phyloP scores from a whole-genome alignment of 306 rosid species.

The Prinsepia uniflora region DNA sequence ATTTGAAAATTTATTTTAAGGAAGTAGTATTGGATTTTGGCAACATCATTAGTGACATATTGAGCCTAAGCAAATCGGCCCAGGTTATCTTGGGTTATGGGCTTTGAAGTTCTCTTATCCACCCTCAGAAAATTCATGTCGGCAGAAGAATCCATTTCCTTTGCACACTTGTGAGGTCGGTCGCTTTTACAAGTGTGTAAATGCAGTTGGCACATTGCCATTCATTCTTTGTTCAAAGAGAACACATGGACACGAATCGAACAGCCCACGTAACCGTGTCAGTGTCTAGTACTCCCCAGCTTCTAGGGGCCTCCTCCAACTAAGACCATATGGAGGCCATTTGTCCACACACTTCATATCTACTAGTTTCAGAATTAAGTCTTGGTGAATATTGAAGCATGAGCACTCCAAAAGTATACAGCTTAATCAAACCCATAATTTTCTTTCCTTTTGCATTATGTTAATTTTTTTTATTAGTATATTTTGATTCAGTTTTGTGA shows the following conservation, averaged over 20 bases:
- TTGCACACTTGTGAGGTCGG: background rate
- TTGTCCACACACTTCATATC: background rate
- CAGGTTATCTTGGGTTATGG: background rate
- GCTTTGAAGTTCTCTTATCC: background rate
- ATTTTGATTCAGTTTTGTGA: background rate
- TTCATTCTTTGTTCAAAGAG: background rate
- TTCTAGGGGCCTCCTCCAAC: background rate
- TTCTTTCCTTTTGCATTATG: background rate
- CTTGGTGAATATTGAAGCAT: background rate
- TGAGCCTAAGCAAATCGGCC: background rate
- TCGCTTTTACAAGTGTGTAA: background rate
- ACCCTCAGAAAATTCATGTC: background rate
- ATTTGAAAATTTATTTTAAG: too few relatives aligned
- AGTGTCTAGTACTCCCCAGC: background rate
- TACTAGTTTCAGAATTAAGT: background rate
- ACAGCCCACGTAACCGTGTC: conserved; percentile 21
- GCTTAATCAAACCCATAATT: background rate
- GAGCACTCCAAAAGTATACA: background rate
- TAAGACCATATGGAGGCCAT: background rate
- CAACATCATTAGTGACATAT: background rate
- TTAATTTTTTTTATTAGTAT: background rate
- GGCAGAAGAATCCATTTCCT: background rate
- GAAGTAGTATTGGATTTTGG: background rate
- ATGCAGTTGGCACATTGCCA: background rate
- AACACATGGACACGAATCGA: background rate